A percentile compares a stretch with the other conserved stretches of the same genome.
These are phyloP conservation scores for Pterula multifida DNA, from an alignment of 1,284 basidiomycete species.

Conservation along the genomic window DNA sequence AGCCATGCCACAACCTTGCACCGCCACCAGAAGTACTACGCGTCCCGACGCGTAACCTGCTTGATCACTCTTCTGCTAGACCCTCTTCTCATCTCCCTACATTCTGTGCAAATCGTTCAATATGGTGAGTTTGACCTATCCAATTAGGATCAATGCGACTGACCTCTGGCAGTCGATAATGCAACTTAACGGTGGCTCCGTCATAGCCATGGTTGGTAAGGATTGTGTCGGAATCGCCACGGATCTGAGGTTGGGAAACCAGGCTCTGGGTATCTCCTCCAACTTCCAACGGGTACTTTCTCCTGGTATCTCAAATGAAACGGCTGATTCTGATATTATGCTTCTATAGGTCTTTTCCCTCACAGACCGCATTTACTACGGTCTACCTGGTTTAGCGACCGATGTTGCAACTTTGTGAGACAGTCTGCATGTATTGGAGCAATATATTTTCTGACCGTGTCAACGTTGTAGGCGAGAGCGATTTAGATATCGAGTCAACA, in stretches of 20 bases:
- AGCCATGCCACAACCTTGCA: too few species aligned
- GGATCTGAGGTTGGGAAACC: conserved; percentile 87
- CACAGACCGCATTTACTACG: conserved; percentile 87
- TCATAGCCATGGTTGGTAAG: conserved; percentile 98
- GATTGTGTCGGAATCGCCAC: conserved; percentile 98
- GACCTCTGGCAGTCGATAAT: conserved; percentile 52
- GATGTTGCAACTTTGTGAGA: conserved; percentile 87
- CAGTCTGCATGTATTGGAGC: conserved; percentile 3
- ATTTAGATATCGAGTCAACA: conserved; percentile 91
- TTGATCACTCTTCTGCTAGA: conserved; percentile 14
- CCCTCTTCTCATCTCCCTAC: neutral
- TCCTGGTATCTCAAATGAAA: too few species aligned
- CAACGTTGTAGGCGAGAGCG: conserved; percentile 56
- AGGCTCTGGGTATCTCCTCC: conserved; percentile 79
- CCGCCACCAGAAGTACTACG: neutral
- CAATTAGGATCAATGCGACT: conserved; percentile 9
- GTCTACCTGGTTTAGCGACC: conserved; percentile 87
- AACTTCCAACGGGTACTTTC: conserved; percentile 86
- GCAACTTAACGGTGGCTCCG: conserved; percentile 92
- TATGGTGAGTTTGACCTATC: conserved; percentile 24
- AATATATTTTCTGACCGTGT: conserved; percentile 8
- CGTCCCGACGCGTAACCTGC: conserved; percentile 1
- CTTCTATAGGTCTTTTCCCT: conserved; percentile 80
- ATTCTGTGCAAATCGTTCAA: conserved; percentile 11
- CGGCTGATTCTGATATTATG: conserved; percentile 5